Conservation (phyloP, 2,329 filamentous ascomycete species). For the Aureobasidium sp. region DNA sequence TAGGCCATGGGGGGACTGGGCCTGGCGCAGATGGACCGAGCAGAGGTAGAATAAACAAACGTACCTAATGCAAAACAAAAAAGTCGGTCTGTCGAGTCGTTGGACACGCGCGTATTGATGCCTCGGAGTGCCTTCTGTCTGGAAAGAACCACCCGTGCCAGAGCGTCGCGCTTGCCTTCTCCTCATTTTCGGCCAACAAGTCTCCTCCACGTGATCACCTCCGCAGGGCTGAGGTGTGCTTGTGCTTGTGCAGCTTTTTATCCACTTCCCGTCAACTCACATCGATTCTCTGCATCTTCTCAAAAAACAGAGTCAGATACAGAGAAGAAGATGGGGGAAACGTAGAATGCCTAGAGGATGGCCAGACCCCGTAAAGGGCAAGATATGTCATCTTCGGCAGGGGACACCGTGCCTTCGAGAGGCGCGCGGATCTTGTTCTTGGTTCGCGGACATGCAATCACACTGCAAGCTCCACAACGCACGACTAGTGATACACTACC, state of each 20-base stretch:
- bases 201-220: neutral
- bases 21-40: neutral
- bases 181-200: slow-evolving; percentile 9
- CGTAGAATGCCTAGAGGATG: neutral
- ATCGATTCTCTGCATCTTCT: neutral
- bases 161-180: slow-evolving; percentile 8
- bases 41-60: slow-evolving; percentile 11
- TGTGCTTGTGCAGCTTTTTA: neutral
- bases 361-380: neutral
- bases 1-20: neutral
- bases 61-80: slow-evolving; percentile 15
- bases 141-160: slow-evolving; percentile 7
- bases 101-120: slow-evolving; percentile 15
- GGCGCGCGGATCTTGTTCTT: slow-evolving; percentile 16
- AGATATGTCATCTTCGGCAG: slow-evolving; percentile 13
- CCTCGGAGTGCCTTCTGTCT: slow-evolving; percentile 12
- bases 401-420: slow-evolving; percentile 11
- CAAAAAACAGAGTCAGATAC: neutral
- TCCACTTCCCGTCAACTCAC: neutral
- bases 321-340: neutral
- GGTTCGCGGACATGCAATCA: slow-evolving; percentile 14
- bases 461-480: slow-evolving; percentile 14
- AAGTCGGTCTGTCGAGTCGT: slow-evolving; percentile 14
- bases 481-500: slow-evolving; percentile 13
- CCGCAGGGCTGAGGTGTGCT: neutral